These are phyloP conservation scores for Cicer bijugum DNA, from an alignment of 306 rosid species.

Conservation along the genomic window DNA sequence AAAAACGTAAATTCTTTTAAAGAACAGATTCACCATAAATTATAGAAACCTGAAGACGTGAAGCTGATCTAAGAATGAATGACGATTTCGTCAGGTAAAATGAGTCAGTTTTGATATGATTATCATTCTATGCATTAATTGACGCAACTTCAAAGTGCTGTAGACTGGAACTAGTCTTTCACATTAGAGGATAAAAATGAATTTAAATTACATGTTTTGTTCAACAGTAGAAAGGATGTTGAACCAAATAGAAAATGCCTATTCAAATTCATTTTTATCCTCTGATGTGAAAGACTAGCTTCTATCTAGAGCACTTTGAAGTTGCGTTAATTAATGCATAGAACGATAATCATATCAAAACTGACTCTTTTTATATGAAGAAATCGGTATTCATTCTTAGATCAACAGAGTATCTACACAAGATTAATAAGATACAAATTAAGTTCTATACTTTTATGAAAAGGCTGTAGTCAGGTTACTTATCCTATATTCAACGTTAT, in stretches of 20 bases:
- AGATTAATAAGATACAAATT: background rate
- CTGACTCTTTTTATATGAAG: background rate
- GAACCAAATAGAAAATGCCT: slow-evolving; percentile 39
- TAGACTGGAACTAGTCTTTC: background rate
- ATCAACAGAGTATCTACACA: slow-evolving; percentile 21
- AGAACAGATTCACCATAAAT: slow-evolving; percentile 33
- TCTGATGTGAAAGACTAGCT: slow-evolving; percentile 30
- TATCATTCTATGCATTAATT: background rate
- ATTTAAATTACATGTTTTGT: slow-evolving; percentile 11
- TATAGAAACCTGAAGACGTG: slow-evolving; percentile 11
- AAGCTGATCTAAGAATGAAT: background rate
- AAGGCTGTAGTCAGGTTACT: slow-evolving; percentile 30
- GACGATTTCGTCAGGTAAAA: slow-evolving; percentile 5
- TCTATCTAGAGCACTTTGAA: slow-evolving; percentile 11
- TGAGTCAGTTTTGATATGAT: background rate
- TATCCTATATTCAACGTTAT: background rate
- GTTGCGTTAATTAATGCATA: background rate
- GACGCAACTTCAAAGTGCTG: slow-evolving; percentile 21
- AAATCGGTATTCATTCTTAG: slow-evolving; percentile 8
- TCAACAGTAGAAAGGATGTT: slow-evolving; percentile 12
- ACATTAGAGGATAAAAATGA: slow-evolving; percentile 32
- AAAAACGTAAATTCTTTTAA: slow-evolving; percentile 16
- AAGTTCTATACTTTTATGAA: background rate
- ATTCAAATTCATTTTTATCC: slow-evolving; percentile 27
- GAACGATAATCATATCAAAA: background rate